Conservation (phyloP, 2,329 filamentous ascomycete species). For the Talaromyces sp. region DNA sequence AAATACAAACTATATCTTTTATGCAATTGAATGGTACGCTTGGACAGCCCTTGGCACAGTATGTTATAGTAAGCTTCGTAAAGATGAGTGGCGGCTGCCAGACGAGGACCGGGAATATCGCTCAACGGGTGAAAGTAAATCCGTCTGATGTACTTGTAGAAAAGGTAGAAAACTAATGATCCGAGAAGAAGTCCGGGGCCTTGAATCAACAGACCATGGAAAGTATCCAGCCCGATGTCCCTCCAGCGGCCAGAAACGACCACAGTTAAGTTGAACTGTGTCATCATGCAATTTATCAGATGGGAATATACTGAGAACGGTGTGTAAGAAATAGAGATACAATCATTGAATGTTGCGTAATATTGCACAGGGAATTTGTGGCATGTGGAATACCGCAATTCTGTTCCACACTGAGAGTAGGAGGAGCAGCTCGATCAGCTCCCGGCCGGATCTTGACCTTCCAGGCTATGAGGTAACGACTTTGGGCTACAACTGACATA, state of each 20-base stretch:
- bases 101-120: constrained; percentile 25
- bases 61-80: constrained; percentile 35
- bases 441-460: no score
- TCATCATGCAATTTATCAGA: background rate
- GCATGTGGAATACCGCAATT: no score
- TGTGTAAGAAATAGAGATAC: no score
- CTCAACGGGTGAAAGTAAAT: constrained; percentile 28
- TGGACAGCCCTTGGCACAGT: background rate
- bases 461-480: no score
- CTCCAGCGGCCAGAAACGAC: background rate
- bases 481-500: no score
- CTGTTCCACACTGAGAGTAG: no score
- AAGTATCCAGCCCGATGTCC: background rate
- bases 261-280: background rate
- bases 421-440: no score
- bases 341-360: no score
- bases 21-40: background rate
- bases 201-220: background rate
- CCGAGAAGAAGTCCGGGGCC: background rate
- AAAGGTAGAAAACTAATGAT: background rate
- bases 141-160: background rate
- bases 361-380: no score
- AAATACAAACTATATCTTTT: background rate
- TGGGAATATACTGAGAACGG: background rate
- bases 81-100: constrained; percentile 26